phyloP scores from a whole-genome alignment of 176 grass and related monocot genomes.

The Ampelocalamus luodianensis region DNA sequence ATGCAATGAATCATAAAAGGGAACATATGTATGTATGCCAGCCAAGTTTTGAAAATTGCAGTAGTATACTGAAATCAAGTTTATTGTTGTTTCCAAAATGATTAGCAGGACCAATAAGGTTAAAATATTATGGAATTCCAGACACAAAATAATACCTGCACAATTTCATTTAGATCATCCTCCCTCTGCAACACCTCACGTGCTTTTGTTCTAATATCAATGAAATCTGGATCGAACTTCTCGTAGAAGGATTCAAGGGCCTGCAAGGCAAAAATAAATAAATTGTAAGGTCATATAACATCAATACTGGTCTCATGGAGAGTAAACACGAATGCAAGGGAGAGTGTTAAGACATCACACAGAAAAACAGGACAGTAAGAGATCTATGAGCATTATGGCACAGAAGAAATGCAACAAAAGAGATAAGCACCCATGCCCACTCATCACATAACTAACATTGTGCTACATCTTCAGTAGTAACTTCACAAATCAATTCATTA shows the following conservation, averaged over 20 bases:
- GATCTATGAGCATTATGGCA: neutral
- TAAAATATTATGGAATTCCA: neutral
- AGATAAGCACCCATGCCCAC: neutral
- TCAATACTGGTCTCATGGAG: neutral
- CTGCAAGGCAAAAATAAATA: conserved; percentile 41
- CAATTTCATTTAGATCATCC: conserved; percentile 95
- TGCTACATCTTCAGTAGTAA: neutral
- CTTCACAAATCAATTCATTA: neutral
- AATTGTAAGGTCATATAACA: neutral
- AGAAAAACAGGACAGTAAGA: neutral
- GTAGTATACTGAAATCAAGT: neutral
- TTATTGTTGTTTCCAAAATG: neutral
- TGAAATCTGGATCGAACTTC: conserved; percentile 78
- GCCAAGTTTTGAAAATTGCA: neutral
- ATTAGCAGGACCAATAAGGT: neutral
- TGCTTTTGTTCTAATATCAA: conserved; percentile 93
- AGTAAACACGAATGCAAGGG: neutral
- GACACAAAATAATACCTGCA: conserved; percentile 64
- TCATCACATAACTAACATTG: neutral
- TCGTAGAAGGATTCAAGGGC: conserved; percentile 84
- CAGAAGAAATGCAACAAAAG: neutral
- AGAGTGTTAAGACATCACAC: neutral
- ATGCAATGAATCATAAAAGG: neutral
- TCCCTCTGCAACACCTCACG: conserved; percentile 91
- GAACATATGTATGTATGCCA: neutral